Percentiles rank a stretch among this genome's conserved stretches.
These are phyloP conservation scores for Sporopachydermia cereana DNA, from an alignment of 1,139 yeast species.

Conservation along the genomic window DNA sequence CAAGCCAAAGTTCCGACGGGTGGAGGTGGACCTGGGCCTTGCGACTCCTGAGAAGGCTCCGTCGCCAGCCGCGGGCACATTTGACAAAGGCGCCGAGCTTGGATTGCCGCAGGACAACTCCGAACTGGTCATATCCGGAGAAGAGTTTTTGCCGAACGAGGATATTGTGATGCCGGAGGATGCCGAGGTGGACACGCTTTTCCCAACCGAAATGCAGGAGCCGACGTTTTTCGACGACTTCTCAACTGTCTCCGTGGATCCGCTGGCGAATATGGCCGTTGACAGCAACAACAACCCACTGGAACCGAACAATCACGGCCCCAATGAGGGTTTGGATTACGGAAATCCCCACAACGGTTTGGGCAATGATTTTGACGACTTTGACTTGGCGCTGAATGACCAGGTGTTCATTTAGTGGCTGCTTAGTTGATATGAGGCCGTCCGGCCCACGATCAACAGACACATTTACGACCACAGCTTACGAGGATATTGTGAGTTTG, in stretches of 20 bases:
- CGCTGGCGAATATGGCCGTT: conserved; percentile 15
- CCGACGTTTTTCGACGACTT: conserved; percentile 8
- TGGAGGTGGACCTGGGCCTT: neutral
- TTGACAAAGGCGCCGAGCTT: neutral
- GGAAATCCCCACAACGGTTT: conserved; percentile 1
- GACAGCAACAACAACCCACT: conserved; percentile 16
- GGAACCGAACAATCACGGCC: neutral
- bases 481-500: too few relatives aligned
- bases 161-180: conserved; percentile 8
- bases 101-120: neutral
- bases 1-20: neutral
- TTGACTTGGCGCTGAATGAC: conserved; percentile 7
- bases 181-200: neutral
- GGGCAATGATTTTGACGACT: conserved; percentile 17
- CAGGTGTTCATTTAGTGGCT: conserved; percentile 6
- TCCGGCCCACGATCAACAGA: too few relatives aligned
- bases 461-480: too few relatives aligned
- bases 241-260: conserved; percentile 10
- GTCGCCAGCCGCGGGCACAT: conserved; percentile 10
- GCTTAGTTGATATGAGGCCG: too few relatives aligned
- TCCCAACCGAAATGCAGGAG: neutral
- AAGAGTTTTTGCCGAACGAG: conserved; percentile 6
- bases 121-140: neutral
- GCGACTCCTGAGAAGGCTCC: conserved; percentile 1
- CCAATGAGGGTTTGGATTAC: too few relatives aligned